phyloP scores from a whole-genome alignment of 2,329 filamentous ascomycete species.

The Fusarium austroafricanum region DNA sequence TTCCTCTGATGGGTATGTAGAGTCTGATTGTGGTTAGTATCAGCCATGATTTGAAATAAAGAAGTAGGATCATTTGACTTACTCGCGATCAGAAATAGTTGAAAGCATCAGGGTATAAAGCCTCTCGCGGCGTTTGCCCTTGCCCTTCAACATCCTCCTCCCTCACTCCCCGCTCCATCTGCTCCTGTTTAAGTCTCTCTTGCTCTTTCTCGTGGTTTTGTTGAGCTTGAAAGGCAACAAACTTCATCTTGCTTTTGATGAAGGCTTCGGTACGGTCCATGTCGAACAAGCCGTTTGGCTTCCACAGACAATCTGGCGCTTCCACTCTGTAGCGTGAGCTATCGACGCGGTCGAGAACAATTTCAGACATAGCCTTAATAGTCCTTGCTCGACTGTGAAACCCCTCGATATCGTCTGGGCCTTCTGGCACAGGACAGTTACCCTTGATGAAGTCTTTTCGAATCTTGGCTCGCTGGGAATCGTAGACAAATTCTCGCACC shows the following conservation, averaged over 20 bases:
- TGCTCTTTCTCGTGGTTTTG: neutral
- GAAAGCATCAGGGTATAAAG: neutral
- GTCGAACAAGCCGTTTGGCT: constrained; percentile 57
- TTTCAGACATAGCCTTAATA: constrained; percentile 59
- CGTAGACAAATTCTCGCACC: constrained; percentile 52
- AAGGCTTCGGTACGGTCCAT: constrained; percentile 45
- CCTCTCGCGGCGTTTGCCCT: neutral
- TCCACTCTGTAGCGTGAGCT: constrained; percentile 54
- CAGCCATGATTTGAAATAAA: neutral
- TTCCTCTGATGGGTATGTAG: too few species aligned
- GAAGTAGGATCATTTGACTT: neutral
- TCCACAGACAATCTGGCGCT: constrained; percentile 45
- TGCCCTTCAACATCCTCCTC: neutral
- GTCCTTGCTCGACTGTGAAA: neutral
- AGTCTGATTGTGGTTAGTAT: neutral
- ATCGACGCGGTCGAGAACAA: constrained; percentile 58
- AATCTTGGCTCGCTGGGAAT: constrained; percentile 58
- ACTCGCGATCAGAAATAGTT: neutral
- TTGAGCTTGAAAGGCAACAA: neutral
- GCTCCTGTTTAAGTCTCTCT: neutral
- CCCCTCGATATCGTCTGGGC: constrained; percentile 21
- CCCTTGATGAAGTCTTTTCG: constrained; percentile 51
- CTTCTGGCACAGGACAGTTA: constrained; percentile 46
- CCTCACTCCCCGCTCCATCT: too few species aligned
- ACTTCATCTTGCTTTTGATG: neutral